Base-by-base conservation (phyloP, 2,329 filamentous ascomycete genomes). In the Colletotrichum simmondsii region DNA sequence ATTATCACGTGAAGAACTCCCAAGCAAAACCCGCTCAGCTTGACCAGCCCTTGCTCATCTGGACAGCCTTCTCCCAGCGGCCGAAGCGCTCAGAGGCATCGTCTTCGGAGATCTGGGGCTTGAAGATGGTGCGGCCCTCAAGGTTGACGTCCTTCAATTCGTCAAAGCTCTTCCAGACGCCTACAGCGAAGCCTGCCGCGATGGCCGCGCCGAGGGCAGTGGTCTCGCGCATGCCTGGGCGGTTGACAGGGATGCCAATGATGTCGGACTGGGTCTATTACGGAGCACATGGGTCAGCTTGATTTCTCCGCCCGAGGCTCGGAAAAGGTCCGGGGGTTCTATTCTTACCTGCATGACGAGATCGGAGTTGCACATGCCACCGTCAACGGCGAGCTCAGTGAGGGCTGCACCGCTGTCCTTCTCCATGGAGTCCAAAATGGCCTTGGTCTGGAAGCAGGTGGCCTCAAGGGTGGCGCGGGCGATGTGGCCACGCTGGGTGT, bases 121-220 rank as follows among this genome's bases (percentile, higher is more conserved):
- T 87, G 82, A 95, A 95, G 37, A 89, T 87, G 73, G 90, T 93
- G 63, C 90, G 87, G 69, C 92, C 93, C 74, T 92, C 88, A 42
- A 86, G 89, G 80, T 95, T 95, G 80, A 95, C 91, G 67, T 91
- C 86, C 79, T 91, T 91, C 59, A 95, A 83, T 77, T 95, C 93
- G 60, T 91, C 89, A 75, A 95, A 93, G 74, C 90, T 88, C 78
- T 92, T 90, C 93, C 93, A 96, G 12, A 95, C 87, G 60, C 88
- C 91, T 6, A 92, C 89, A 4, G 93, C 94, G 76, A 95, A 90
- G n/a, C 92, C 94, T 26, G 94, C 94, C 7, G 94, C 94, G 74
- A 96, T 95, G 56, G 94, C 94, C 35, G 94, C 93, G 37, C 94
- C 94, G 4, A 96, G 87, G 1, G 94, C 92, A 4, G 94, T 97